Evolutionary conservation across 2,329 filamentous ascomycete genomes (phyloP).

Genomic region (Ilyonectria sp.): DNA sequence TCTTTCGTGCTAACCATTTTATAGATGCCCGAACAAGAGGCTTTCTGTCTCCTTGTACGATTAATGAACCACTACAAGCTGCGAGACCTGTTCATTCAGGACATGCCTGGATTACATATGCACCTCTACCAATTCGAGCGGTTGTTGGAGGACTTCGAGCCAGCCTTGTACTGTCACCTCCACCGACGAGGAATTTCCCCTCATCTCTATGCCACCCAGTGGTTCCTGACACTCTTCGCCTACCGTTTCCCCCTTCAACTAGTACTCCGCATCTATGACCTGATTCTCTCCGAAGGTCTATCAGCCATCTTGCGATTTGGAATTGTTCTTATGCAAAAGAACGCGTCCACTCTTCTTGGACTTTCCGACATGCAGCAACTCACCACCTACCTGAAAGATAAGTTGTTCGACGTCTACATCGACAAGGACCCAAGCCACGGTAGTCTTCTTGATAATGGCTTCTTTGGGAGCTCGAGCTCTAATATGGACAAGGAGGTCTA

Average conservation of each 20-base stretch:
- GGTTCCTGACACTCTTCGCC: slow-evolving; percentile 98
- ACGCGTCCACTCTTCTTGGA: slow-evolving; percentile 80
- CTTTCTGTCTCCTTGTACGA: slow-evolving; percentile 92
- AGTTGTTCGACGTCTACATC: slow-evolving; percentile 96
- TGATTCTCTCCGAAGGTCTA: slow-evolving; percentile 93
- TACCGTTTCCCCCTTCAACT: slow-evolving; percentile 98
- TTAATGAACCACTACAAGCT: slow-evolving; percentile 98
- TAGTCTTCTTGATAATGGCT: slow-evolving; percentile 94
- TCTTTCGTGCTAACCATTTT: slow-evolving; percentile 26
- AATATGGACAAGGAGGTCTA: slow-evolving; percentile 96
- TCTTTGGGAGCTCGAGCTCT: slow-evolving; percentile 94
- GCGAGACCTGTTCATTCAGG: slow-evolving; percentile 92
- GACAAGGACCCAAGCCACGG: slow-evolving; percentile 93
- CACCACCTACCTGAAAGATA: slow-evolving; percentile 93
- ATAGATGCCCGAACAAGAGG: slow-evolving; percentile 96
- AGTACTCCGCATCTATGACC: slow-evolving; percentile 95
- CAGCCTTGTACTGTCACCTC: slow-evolving; percentile 94
- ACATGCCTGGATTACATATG: slow-evolving; percentile 96
- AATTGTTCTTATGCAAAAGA: slow-evolving; percentile 96
- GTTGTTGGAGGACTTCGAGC: slow-evolving; percentile 92
- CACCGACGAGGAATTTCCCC: slow-evolving; percentile 89
- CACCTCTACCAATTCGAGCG: slow-evolving; percentile 96
- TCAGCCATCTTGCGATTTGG: slow-evolving; percentile 96
- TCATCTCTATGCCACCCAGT: slow-evolving; percentile 96
- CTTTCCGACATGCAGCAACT: slow-evolving; percentile 95